These are phyloP conservation scores for Phytopythium ostracodes DNA, from an alignment of 352 stramenopile genomes.

Conservation along the genomic window DNA sequence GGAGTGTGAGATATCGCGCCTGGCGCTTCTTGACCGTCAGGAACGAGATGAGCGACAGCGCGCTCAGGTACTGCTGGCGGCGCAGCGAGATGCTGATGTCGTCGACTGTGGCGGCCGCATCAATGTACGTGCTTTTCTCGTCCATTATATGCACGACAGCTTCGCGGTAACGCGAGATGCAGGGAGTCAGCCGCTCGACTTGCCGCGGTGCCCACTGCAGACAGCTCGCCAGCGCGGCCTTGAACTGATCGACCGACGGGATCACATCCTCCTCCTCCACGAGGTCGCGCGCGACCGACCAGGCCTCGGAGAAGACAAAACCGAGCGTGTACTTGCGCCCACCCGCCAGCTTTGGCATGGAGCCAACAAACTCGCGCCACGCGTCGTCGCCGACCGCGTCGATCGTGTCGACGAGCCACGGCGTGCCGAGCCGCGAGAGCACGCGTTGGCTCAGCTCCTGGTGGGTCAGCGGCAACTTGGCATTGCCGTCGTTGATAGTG, in stretches of 20 bases:
- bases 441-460: slow-evolving; percentile 69
- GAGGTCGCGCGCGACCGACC: slow-evolving; percentile 68
- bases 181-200: slow-evolving; percentile 52
- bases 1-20: slow-evolving; percentile 48
- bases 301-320: slow-evolving; percentile 84
- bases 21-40: slow-evolving; percentile 58
- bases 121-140: slow-evolving; percentile 88
- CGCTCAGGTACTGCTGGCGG: slow-evolving; percentile 71
- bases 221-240: slow-evolving; percentile 65
- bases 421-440: slow-evolving; percentile 62
- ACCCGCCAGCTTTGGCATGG: slow-evolving; percentile 70
- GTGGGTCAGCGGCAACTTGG: slow-evolving; percentile 76
- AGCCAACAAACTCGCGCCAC: slow-evolving; percentile 64
- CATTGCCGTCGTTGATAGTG: slow-evolving; percentile 76
- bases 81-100: slow-evolving; percentile 62
- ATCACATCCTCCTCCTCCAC: slow-evolving; percentile 76
- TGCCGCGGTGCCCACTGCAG: slow-evolving; percentile 68
- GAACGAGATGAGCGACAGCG: slow-evolving; percentile 71
- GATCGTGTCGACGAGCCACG: slow-evolving; percentile 79
- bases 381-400: slow-evolving; percentile 58
- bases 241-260: slow-evolving; percentile 69
- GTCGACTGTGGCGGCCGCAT: slow-evolving; percentile 66
- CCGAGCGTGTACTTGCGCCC: slow-evolving; percentile 76
- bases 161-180: slow-evolving; percentile 68
- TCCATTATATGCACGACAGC: slow-evolving; percentile 81